Base-by-base conservation (phyloP, 768 basidiomycete genomes). In the Dictyophora rubrovolvata region DNA sequence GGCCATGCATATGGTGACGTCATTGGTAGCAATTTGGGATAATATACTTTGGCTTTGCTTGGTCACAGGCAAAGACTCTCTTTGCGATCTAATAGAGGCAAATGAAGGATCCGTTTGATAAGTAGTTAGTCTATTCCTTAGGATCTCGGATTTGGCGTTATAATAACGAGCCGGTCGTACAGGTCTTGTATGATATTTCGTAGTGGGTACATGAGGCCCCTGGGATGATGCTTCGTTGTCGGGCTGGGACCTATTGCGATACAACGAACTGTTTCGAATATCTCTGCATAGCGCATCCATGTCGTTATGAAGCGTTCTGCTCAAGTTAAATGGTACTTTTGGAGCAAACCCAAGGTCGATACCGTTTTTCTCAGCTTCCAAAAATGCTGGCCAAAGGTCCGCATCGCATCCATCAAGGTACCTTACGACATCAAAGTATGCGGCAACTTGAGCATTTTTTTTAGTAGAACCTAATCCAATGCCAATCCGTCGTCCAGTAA, bases 1-100 rank as follows among this genome's bases (percentile, higher is more conserved):
- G 51, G 91, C 91, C 85, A 92, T 87, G 64, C 86, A 84, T 64
- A 95, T 84, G 0, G 89, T 89, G 60, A 96, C 91, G 14, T 93
- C 88, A 69, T 95, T 83, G 33, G 80, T 72, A 18, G 75, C 72
- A 63, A 97, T 83, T 61, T 86, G 84, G 1, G 77, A 68, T 54
- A 95, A 67, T 47, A 96, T 77, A 10, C 86, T 79, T 5, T 77
- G 73, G 1, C 86, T 78, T 61, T 84, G 80, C 17, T 84, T 77
- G 62, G 81, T 83, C 11, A 97, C 86, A 12, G 94, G 94, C 1
- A 97, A 78, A 7, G 81, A 66, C 36, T 75, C 74, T 55, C 93
- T 80, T 16, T 81, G 79, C 5, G 74, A 68, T 4, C 93, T 82
- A 75, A 96, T 88, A 53, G 71, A 73, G 54, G 82, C 81, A 66